Evolutionary conservation across 768 basidiomycete genomes (phyloP).

Genomic region (Boletus tomentosulus): DNA sequence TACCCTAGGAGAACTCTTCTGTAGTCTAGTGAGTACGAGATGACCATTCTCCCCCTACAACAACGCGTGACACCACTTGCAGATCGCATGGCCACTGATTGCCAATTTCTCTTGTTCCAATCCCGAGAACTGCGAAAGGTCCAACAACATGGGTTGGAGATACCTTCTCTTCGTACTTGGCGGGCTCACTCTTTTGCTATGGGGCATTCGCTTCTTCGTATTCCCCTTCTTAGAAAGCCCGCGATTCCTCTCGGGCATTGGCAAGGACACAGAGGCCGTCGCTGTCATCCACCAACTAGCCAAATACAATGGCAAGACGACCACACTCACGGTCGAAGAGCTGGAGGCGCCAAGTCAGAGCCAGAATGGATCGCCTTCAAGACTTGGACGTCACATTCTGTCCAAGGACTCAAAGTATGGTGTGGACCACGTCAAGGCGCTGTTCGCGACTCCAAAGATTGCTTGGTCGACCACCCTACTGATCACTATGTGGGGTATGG

Average conservation of each 20-base stretch:
- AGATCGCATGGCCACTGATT: slow-evolving; percentile 61
- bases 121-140: slow-evolving; percentile 33
- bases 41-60: no score
- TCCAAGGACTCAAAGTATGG: slow-evolving; percentile 42
- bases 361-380: slow-evolving; percentile 6
- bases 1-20: no score
- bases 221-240: slow-evolving; percentile 56
- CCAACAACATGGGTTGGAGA: slow-evolving; percentile 62
- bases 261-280: slow-evolving; percentile 49
- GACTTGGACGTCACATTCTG: slow-evolving; percentile 22
- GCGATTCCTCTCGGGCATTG: slow-evolving; percentile 52
- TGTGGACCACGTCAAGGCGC: slow-evolving; percentile 45
- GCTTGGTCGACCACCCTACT: slow-evolving; percentile 64
- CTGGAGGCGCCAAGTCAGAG: slow-evolving; percentile 33
- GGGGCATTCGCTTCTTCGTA: slow-evolving; percentile 47
- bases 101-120: slow-evolving; percentile 49
- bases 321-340: slow-evolving; percentile 41
- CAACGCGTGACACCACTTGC: neutral
- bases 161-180: slow-evolving; percentile 54
- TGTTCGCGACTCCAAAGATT: slow-evolving; percentile 62
- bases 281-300: slow-evolving; percentile 47
- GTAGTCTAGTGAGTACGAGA: no score
- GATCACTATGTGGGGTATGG: slow-evolving; percentile 45
- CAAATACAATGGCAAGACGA: slow-evolving; percentile 43
- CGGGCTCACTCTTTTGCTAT: slow-evolving; percentile 49